Conservation (phyloP, 139 green algal genomes). For the Chlamydomonas schloesseri region DNA sequence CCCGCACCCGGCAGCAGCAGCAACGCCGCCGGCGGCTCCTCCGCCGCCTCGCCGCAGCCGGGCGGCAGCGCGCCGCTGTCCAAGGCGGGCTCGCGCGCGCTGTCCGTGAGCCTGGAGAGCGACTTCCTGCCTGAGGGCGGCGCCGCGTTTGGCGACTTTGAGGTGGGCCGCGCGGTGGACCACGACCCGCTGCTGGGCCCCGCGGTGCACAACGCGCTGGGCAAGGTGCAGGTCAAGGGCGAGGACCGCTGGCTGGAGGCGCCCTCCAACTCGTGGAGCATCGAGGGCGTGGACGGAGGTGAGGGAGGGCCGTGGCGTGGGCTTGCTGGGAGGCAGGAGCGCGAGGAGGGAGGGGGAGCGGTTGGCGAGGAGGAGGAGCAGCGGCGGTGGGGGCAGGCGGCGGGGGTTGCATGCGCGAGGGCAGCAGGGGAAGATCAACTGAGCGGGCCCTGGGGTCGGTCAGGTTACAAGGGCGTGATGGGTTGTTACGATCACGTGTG, state of each 20-base stretch:
- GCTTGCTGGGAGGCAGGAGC: too few relatives aligned
- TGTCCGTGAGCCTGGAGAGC: conserved; percentile 35
- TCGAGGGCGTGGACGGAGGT: conserved; percentile 30
- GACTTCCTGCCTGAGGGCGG: conserved; percentile 24
- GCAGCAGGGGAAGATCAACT: too few relatives aligned
- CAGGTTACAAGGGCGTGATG: too few relatives aligned
- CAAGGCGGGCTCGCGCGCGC: neutral
- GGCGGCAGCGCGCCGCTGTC: neutral
- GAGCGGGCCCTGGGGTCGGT: too few relatives aligned
- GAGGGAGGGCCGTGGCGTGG: too few relatives aligned
- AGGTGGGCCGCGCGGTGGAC: neutral
- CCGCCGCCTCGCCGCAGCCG: neutral
- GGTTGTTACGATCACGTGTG: too few relatives aligned
- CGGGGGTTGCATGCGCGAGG: too few relatives aligned
- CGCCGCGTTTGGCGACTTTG: neutral
- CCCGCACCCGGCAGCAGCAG: neutral
- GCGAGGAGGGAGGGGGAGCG: too few relatives aligned
- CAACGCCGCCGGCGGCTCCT: neutral
- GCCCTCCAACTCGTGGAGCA: conserved; percentile 43
- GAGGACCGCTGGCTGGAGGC: conserved; percentile 65
- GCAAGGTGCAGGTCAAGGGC: conserved; percentile 55
- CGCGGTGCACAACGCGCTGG: conserved; percentile 26
- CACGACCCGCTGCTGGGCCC: conserved; percentile 49
- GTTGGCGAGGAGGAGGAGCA: neutral
- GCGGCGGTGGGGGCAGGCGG: neutral